Evolutionary conservation across 768 basidiomycete genomes (phyloP), one percentile per base, ranked within the genome.

Genomic region (Russula ochroleuca): DNA sequence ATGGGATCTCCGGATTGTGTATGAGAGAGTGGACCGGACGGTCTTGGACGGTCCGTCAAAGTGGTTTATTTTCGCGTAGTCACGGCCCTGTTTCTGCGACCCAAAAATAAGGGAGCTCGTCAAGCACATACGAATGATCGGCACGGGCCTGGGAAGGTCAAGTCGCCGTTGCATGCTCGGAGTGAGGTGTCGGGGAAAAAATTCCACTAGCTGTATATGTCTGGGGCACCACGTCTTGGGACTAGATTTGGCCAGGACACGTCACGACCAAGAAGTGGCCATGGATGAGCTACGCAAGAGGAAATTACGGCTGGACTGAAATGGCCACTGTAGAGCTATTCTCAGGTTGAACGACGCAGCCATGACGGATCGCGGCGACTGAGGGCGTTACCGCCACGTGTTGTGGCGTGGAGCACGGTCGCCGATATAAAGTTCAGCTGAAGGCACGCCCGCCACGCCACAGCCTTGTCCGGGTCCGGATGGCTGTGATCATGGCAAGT

Each of bases 41-140:
- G 52, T 62, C 65, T 58, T 54, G 56, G 31, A 10, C 25, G 17
- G 51, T 33, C 41, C 57, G 31, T 54, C 23, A 5, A 56, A n/a
- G 21, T n/a, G 37, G 47, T 35, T 57, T 55, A 50, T 19, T 35
- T 31, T 64, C 33, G 63, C 48, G 23, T 64, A 54, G 48, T 59
- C 63, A 51, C 38, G 54, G 53, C 38, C 63, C 54, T 54, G 63
- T 64, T 60, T 61, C 59, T 56, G 63, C 33, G 41, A 60, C 51
- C n/a, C n/a, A n/a, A n/a, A n/a, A n/a, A n/a, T n/a, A n/a, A n/a
- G n/a, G n/a, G n/a, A n/a, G n/a, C n/a, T n/a, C n/a, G n/a, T n/a
- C n/a, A n/a, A n/a, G n/a, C n/a, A n/a, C n/a, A n/a, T n/a, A n/a
- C n/a, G n/a, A 49, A 56, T 64, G 63, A 61, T 64, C 59, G 48